phyloP scores from a whole-genome alignment of 768 basidiomycete species.

The Tylopilus subfusipes region DNA sequence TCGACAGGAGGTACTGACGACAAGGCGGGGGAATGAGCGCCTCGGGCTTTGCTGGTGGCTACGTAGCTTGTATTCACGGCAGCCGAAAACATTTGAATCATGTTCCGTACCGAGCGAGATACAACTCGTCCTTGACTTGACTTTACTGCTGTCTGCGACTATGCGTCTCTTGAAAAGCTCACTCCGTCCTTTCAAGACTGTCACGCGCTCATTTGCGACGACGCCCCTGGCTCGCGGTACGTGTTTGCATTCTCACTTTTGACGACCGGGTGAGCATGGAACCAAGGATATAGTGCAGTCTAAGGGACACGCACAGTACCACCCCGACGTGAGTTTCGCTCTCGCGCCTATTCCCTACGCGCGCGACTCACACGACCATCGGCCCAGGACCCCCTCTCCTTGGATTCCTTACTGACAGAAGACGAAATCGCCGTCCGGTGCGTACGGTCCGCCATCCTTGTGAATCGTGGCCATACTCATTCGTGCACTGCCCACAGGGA shows the following conservation, averaged over 20 bases:
- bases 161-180: conserved; percentile 6
- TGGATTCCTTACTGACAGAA: conserved; percentile 79
- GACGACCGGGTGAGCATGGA: not conserved
- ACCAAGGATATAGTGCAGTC: conserved; percentile 14
- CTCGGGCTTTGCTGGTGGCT: too few relatives aligned
- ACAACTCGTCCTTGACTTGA: not conserved
- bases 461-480: not conserved
- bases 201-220: conserved; percentile 22
- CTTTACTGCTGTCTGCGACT: not conserved
- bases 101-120: conserved; percentile 19
- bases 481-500: conserved; percentile 47
- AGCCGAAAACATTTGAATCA: not conserved
- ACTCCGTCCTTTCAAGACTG: conserved; percentile 6
- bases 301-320: conserved; percentile 19
- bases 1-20: not conserved
- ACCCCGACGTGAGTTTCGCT: conserved; percentile 15
- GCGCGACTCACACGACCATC: conserved; percentile 1
- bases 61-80: too few relatives aligned
- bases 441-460: conserved; percentile 10
- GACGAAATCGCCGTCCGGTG: conserved; percentile 90
- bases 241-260: conserved; percentile 3
- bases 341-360: not conserved
- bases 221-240: conserved; percentile 15
- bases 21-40: not conserved
- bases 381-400: conserved; percentile 73